These are phyloP conservation scores for Paratinospora sagittata DNA, from an alignment of 164 flowering plant genomes.

Conservation along the genomic window DNA sequence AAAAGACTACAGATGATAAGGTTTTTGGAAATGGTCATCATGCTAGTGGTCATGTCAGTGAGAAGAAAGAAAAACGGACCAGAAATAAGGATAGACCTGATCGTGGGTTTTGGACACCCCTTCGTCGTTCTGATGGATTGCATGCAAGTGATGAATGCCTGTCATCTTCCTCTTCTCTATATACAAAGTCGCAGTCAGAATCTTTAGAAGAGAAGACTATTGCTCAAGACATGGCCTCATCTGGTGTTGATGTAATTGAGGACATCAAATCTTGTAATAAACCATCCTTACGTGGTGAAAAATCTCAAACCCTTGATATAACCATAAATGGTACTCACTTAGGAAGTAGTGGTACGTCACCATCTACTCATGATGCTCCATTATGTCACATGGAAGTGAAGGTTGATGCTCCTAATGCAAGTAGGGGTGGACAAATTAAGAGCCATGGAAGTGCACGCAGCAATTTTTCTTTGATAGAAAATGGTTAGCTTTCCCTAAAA, in stretches of 20 bases:
- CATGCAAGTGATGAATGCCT: conserved; percentile 61
- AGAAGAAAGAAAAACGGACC: conserved; percentile 56
- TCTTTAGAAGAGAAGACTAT: conserved; percentile 41
- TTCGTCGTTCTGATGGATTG: conserved; percentile 64
- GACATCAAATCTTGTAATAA: background rate
- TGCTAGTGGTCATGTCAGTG: conserved; percentile 27
- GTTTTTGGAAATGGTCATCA: conserved; percentile 32
- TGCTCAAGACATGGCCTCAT: conserved; percentile 6
- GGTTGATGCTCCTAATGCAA: conserved; percentile 28
- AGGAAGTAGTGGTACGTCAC: conserved; percentile 19
- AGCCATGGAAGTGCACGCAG: conserved; percentile 44
- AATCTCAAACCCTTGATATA: conserved; percentile 10
- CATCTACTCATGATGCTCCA: conserved; percentile 16
- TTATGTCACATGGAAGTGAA: conserved; percentile 35
- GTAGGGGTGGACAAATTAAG: conserved; percentile 38
- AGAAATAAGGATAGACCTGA: conserved; percentile 79
- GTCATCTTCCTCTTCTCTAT: conserved; percentile 33
- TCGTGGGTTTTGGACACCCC: conserved; percentile 72
- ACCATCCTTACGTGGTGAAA: conserved; percentile 10
- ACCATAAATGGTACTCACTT: conserved; percentile 13
- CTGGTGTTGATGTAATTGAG: conserved; percentile 18
- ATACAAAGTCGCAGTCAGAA: conserved; percentile 25
- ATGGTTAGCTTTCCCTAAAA: conserved; percentile 28
- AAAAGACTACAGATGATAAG: conserved; percentile 45
- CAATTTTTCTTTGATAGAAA: conserved; percentile 29